Conservation (phyloP, 1,139 yeast genomes). For the Chernovozyma sophiae-reginae region DNA sequence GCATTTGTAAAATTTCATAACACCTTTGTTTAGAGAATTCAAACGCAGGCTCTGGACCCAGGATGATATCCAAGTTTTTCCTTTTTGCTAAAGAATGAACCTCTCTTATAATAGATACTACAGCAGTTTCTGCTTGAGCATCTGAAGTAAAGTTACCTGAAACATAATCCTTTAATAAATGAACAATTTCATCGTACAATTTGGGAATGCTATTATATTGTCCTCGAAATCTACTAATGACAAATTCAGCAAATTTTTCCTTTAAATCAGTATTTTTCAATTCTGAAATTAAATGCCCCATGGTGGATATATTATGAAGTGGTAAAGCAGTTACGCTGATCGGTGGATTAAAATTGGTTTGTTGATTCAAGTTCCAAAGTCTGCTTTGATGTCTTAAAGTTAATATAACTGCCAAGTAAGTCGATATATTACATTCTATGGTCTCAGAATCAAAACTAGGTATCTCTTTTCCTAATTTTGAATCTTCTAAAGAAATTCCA, state of each 20-base stretch:
- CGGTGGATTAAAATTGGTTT: conserved; percentile 33
- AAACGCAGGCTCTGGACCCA: conserved; percentile 18
- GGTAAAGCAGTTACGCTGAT: conserved; percentile 48
- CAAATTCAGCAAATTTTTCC: conserved; percentile 19
- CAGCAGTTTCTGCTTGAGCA: conserved; percentile 29
- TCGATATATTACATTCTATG: conserved; percentile 18
- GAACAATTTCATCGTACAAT: conserved; percentile 32
- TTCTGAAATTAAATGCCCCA: conserved; percentile 24
- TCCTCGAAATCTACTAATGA: conserved; percentile 15
- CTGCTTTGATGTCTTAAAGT: conserved; percentile 47
- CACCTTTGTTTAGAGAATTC: conserved; percentile 48
- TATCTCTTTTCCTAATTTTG: conserved; percentile 10
- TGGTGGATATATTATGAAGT: conserved; percentile 23
- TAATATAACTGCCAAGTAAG: conserved; percentile 42
- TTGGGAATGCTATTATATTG: conserved; percentile 14
- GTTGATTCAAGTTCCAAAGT: conserved; percentile 37
- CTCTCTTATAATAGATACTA: conserved; percentile 33
- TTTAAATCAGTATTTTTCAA: conserved; percentile 27
- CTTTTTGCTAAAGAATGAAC: conserved; percentile 25
- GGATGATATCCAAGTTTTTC: conserved; percentile 15
- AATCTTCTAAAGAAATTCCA: conserved; percentile 15
- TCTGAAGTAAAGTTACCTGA: conserved; percentile 45
- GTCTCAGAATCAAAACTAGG: conserved; percentile 7
- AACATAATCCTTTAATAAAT: conserved; percentile 45
- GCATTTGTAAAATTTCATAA: conserved; percentile 36